Conservation (phyloP, 2,329 filamentous ascomycete species). For the Aureobasidium namibiae region DNA sequence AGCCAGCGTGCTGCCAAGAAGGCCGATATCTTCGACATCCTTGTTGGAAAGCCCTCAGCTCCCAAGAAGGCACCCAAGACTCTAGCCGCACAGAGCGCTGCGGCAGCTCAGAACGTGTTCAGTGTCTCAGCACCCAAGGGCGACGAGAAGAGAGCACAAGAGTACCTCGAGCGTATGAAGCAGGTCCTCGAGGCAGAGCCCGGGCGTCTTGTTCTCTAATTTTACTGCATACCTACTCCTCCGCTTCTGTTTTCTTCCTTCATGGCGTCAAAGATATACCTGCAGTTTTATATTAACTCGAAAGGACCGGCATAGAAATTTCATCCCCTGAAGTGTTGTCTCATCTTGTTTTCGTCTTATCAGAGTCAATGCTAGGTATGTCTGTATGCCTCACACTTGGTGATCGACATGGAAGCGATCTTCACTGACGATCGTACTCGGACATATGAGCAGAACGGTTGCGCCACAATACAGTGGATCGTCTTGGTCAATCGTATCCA, state of each 20-base stretch:
- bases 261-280: constrained; percentile 12
- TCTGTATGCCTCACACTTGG: too few species aligned
- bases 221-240: not conserved
- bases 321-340: too few species aligned
- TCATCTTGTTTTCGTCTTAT: too few species aligned
- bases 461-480: too few species aligned
- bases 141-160: constrained; percentile 72
- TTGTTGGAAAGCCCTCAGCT: constrained; percentile 41
- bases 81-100: constrained; percentile 24
- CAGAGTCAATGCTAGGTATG: too few species aligned
- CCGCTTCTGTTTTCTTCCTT: not conserved
- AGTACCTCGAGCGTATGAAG: constrained; percentile 84
- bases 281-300: constrained; percentile 9
- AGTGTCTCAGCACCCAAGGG: constrained; percentile 68
- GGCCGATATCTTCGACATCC: constrained; percentile 74
- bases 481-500: too few species aligned
- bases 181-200: constrained; percentile 72
- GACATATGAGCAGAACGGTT: too few species aligned
- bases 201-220: constrained; percentile 57
- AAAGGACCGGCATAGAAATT: constrained; percentile 9
- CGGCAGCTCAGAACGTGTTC: constrained; percentile 63
- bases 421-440: too few species aligned
- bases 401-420: too few species aligned
- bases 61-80: constrained; percentile 24
- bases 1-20: constrained; percentile 33